Evolutionary conservation across 305 asterid species (phyloP).

Genomic region (Striga hermonthica): DNA sequence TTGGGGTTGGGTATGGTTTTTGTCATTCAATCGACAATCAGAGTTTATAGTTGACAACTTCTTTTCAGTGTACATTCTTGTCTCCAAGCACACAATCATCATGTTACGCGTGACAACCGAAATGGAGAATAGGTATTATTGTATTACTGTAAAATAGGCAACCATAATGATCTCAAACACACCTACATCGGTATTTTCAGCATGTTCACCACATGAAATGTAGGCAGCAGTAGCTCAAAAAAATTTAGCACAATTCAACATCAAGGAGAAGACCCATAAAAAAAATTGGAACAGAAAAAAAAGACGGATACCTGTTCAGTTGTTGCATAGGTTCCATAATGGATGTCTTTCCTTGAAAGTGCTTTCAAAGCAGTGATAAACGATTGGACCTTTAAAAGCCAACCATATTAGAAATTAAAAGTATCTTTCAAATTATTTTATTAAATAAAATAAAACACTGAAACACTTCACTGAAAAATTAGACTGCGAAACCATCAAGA

Average conservation of each 20-base stretch:
- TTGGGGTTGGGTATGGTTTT: not conserved
- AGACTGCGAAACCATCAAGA: conserved; percentile 24
- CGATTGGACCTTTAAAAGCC: conserved; percentile 53
- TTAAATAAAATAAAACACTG: not conserved
- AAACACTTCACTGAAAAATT: conserved; percentile 16
- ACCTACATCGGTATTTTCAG: conserved; percentile 7
- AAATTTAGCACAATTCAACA: conserved; percentile 15
- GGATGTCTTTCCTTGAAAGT: conserved; percentile 61
- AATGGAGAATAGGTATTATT: not conserved
- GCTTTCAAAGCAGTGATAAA: conserved; percentile 63
- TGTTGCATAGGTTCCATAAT: conserved; percentile 78
- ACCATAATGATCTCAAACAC: conserved; percentile 4
- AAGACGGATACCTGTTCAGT: conserved; percentile 58
- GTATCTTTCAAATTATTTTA: not conserved
- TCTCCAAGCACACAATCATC: conserved; percentile 1
- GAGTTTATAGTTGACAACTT: conserved; percentile 9
- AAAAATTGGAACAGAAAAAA: not conserved
- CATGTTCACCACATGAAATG: conserved; percentile 8
- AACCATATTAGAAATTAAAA: conserved; percentile 6
- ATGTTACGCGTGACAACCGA: conserved; percentile 9
- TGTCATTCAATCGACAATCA: conserved; percentile 20
- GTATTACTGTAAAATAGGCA: conserved; percentile 5
- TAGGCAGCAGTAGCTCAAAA: conserved; percentile 20
- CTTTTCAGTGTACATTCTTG: not conserved
- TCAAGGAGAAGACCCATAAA: not conserved